Evolutionary conservation across 441 rosid species (phyloP).

Genomic region (Pelargonium australe): DNA sequence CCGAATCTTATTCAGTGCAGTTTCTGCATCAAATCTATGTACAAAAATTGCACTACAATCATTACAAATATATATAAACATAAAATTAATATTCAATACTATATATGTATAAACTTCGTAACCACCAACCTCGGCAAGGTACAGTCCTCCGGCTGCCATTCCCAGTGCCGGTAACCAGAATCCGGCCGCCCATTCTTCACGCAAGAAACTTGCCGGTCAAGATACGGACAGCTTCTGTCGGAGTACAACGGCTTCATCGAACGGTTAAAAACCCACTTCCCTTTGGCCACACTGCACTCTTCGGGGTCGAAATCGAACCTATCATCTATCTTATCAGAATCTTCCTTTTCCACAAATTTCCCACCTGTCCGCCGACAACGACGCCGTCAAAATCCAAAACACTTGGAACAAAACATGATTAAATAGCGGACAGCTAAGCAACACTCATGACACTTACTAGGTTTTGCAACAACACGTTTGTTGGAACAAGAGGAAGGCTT

Average conservation of each 20-base stretch:
- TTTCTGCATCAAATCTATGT: constrained; percentile 55
- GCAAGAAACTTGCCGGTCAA: constrained; percentile 71
- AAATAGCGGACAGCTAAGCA: not conserved
- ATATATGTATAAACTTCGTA: no score
- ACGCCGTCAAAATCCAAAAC: constrained; percentile 10
- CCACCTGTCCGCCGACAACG: constrained; percentile 27
- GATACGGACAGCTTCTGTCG: constrained; percentile 66
- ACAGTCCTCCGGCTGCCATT: constrained; percentile 91
- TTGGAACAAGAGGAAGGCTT: constrained; percentile 40
- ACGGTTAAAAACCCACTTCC: constrained; percentile 73
- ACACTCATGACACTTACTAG: constrained; percentile 33
- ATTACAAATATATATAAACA: no score
- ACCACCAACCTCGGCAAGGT: constrained; percentile 48
- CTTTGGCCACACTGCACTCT: constrained; percentile 60
- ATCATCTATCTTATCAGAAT: constrained; percentile 39
- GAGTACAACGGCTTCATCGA: constrained; percentile 62
- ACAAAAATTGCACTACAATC: not conserved
- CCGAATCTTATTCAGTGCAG: constrained; percentile 55
- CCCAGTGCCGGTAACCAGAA: constrained; percentile 70
- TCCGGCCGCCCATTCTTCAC: constrained; percentile 58
- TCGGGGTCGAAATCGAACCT: constrained; percentile 76
- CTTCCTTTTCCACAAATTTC: constrained; percentile 19
- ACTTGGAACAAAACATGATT: not conserved
- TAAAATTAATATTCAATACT: no score
- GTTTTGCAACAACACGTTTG: constrained; percentile 24